These are phyloP conservation scores for Metschnikowia gruessii DNA, from an alignment of 805 yeast genomes.

Conservation along the genomic window DNA sequence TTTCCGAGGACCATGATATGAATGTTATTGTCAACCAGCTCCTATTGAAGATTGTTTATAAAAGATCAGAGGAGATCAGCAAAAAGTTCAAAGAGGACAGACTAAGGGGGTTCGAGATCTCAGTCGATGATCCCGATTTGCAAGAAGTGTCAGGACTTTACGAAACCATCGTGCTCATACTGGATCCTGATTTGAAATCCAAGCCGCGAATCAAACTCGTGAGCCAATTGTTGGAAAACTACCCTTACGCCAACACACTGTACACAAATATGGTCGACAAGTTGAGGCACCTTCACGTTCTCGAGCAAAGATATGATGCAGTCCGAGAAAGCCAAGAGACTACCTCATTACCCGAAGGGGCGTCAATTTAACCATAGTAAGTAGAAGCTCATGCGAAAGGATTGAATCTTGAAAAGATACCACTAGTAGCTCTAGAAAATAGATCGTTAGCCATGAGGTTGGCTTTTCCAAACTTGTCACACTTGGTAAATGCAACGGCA, in stretches of 20 bases:
- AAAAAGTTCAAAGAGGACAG: conserved; percentile 20
- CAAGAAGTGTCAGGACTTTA: conserved; percentile 27
- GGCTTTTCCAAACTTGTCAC: conserved; percentile 90
- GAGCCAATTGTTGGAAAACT: conserved; percentile 4
- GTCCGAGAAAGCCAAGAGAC: neutral
- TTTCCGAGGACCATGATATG: conserved; percentile 62
- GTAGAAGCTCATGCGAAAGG: conserved; percentile 27
- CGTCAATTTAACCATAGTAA: neutral
- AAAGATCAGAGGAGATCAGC: conserved; percentile 31
- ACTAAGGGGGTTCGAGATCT: conserved; percentile 30
- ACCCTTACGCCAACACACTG: conserved; percentile 7
- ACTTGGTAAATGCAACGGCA: conserved; percentile 84
- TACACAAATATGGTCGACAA: conserved; percentile 19
- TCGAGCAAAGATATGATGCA: neutral
- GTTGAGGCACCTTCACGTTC: conserved; percentile 18
- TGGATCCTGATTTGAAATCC: conserved; percentile 7
- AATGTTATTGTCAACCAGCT: conserved; percentile 49
- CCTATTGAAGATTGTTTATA: conserved; percentile 40
- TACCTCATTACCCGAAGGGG: neutral
- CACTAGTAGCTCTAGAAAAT: conserved; percentile 51
- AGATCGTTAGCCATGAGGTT: conserved; percentile 59
- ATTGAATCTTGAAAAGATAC: conserved; percentile 46
- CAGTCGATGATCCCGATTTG: conserved; percentile 16
- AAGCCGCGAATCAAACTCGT: conserved; percentile 8
- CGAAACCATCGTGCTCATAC: conserved; percentile 24